Evolutionary conservation across 1,284 basidiomycete genomes (phyloP).

Genomic region (Schizophyllum amplum): DNA sequence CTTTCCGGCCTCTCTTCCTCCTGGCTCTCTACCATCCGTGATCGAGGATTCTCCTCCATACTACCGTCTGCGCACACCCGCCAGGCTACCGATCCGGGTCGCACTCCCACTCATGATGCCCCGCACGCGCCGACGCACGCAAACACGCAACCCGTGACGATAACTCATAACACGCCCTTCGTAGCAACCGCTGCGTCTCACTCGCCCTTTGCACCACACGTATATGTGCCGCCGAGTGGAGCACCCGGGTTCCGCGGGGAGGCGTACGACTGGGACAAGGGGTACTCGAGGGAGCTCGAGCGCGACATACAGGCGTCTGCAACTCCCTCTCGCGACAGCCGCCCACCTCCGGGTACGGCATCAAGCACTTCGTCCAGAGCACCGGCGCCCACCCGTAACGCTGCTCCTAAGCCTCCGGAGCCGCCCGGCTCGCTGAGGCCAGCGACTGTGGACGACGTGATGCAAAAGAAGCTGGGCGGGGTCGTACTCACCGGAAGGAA

Average conservation of each 20-base stretch:
- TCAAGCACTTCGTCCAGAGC: neutral
- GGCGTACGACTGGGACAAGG: constrained; percentile 44
- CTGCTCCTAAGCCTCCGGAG: neutral
- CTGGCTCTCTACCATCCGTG: neutral
- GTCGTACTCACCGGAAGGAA: constrained; percentile 49
- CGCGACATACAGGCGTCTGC: constrained; percentile 17
- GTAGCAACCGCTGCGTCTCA: constrained; percentile 8
- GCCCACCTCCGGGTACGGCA: neutral
- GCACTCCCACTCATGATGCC: neutral
- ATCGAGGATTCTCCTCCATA: neutral
- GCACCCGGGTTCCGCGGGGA: constrained; percentile 74
- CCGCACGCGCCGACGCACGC: neutral
- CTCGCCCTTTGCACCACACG: constrained; percentile 10
- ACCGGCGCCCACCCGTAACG: neutral
- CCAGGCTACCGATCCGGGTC: neutral
- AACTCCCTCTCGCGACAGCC: neutral
- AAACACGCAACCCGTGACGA: neutral
- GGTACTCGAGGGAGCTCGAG: constrained; percentile 34
- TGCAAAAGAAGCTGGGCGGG: constrained; percentile 35
- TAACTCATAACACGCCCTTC: constrained; percentile 4
- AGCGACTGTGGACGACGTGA: constrained; percentile 25
- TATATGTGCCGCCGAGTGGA: constrained; percentile 49
- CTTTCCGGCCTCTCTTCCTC: neutral
- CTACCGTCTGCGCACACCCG: neutral
- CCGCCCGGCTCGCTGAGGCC: constrained; percentile 19